Evolutionary conservation across 2,329 filamentous ascomycete genomes (phyloP), one percentile per base, ranked within the genome.

Genomic region (Macroventuria anomochaeta): DNA sequence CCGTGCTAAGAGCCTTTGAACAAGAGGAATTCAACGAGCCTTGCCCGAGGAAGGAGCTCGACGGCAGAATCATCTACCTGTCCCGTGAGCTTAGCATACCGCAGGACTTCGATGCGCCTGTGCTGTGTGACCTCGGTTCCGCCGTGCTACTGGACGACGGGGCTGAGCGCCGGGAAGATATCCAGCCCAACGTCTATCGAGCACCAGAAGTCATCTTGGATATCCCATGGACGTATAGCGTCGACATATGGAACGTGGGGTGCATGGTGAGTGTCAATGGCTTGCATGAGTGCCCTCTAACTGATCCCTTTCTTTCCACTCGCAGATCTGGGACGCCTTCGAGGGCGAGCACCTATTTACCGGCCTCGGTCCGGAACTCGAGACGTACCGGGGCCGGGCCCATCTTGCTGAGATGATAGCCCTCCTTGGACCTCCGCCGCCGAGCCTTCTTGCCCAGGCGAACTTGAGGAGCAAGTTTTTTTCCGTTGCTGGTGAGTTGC

Each of bases 241-340:
- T 75, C 25, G 73, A 75, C 40, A 67, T 75, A 1, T 76, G 73
- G 73, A 71, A 70, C 42, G 50, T 73, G 39, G 69, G 62, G n/a
- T 57, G 67, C 13, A 67, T 72, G 65, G 68, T 70, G 31, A 49
- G 64, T 39, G 20, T 48, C 15, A 38, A 46, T 26, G 1, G 15
- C 33, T 29, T 37, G 23, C n/a, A 32, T 12, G 7, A 17, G 5
- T 10, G 28, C 17, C n/a, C 39, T 31, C 10, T 17, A 32, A 5
- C 39, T 32, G 17, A 42, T n/a, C n/a, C 4, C 17, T 42, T 32
- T 8, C 43, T 25, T 34, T 47, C 18, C 23, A 32, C 15, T 28
- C 15, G 7, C 21, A 74, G 69, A 58, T 71, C 26, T 73, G 69
- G 72, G 69, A 73, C 47, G 40, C 73, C 7, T 64, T 71, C n/a